Conservation (phyloP, 2,329 filamentous ascomycete genomes). For the Harringtonia aguacate region DNA sequence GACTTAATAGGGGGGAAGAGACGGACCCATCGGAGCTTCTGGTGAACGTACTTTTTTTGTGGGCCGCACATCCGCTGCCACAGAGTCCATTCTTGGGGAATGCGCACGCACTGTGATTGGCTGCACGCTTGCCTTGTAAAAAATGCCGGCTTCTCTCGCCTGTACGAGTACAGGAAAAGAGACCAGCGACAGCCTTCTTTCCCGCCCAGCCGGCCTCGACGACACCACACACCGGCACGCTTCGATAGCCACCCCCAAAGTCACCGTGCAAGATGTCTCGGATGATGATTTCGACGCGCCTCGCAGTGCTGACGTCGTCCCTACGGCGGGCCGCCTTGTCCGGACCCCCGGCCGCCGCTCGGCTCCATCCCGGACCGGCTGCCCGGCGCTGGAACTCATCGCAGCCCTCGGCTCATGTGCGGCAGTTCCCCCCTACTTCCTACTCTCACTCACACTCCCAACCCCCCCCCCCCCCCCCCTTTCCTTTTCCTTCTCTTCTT, state of each 20-base stretch:
- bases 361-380: background rate
- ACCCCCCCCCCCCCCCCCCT: background rate
- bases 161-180: too few species aligned
- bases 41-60: too few species aligned
- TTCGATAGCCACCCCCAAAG: background rate
- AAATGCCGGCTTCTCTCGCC: too few species aligned
- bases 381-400: background rate
- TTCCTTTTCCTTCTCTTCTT: background rate
- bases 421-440: background rate
- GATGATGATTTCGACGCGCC: background rate
- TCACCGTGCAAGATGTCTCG: too few species aligned
- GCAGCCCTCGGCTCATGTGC: background rate
- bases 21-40: too few species aligned
- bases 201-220: too few species aligned
- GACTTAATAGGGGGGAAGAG: too few species aligned
- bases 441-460: too few species aligned
- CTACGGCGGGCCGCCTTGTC: too few species aligned
- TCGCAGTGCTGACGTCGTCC: background rate
- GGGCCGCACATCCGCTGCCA: background rate
- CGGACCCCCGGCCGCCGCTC: background rate
- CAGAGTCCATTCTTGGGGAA: background rate
- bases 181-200: too few species aligned
- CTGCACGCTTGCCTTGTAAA: background rate
- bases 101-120: constrained; percentile 7
- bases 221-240: background rate